A percentile compares a stretch with the other conserved stretches of the same genome.
Conservation (phyloP, 768 basidiomycete species). For the Phlegmacium glaucopus region DNA sequence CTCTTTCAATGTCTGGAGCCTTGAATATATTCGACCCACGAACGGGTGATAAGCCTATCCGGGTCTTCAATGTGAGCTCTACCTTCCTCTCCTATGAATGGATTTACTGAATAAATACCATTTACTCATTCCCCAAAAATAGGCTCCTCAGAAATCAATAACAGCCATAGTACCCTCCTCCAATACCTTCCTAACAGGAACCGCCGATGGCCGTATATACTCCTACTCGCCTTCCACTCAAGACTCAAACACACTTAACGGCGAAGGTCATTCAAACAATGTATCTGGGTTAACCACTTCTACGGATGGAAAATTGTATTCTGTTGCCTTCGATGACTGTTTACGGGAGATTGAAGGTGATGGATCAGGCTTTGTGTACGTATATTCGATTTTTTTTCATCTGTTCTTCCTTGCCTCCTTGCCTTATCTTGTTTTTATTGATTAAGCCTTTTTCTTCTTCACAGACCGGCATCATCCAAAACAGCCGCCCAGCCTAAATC, state of each 20-base stretch:
- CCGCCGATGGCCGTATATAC: slow-evolving; percentile 73
- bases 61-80: slow-evolving; percentile 54
- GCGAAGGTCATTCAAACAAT: slow-evolving; percentile 68
- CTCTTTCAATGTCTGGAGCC: slow-evolving; percentile 78
- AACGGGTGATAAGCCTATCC: slow-evolving; percentile 53
- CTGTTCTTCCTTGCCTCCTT: background rate
- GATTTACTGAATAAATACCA: too few relatives aligned
- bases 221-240: slow-evolving; percentile 53
- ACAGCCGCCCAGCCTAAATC: slow-evolving; percentile 66
- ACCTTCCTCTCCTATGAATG: background rate
- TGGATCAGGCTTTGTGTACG: slow-evolving; percentile 47
- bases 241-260: slow-evolving; percentile 46
- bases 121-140: too few relatives aligned
- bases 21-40: slow-evolving; percentile 83
- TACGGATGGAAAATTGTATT: slow-evolving; percentile 52
- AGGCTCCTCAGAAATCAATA: slow-evolving; percentile 83
- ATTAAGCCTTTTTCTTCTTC: background rate
- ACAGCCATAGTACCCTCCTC: slow-evolving; percentile 53
- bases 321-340: slow-evolving; percentile 78
- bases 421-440: too few relatives aligned
- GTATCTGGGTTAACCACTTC: slow-evolving; percentile 58
- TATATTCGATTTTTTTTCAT: slow-evolving; percentile 8
- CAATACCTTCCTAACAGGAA: slow-evolving; percentile 77
- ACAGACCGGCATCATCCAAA: slow-evolving; percentile 51
- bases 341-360: slow-evolving; percentile 59